phyloP scores from a whole-genome alignment of 345 rosid species.

The Linum usitatissimum region DNA sequence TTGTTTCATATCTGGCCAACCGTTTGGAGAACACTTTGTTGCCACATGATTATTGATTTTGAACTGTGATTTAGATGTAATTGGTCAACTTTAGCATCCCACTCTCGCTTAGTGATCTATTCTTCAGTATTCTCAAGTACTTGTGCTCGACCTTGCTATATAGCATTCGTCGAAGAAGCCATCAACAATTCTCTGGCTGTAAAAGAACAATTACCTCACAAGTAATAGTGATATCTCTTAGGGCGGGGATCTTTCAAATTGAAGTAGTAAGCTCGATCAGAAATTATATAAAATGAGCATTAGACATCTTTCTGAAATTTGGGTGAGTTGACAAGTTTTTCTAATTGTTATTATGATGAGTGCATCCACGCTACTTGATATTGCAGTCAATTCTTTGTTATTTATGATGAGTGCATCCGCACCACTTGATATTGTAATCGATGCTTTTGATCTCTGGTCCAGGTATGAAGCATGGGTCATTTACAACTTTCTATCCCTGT shows the following conservation, averaged over 20 bases:
- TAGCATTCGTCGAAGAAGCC: background rate
- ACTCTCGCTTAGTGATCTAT: background rate
- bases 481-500: conserved; percentile 77
- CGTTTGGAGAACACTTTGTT: background rate
- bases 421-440: background rate
- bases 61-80: no score
- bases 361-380: background rate
- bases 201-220: background rate
- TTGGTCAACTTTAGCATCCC: background rate
- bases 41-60: background rate
- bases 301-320: no score
- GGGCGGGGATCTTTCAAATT: background rate
- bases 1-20: background rate
- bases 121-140: background rate
- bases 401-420: background rate
- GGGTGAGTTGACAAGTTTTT: no score
- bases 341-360: no score
- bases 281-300: no score
- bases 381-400: background rate
- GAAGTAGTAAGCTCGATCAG: background rate
- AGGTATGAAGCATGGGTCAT: conserved; percentile 99
- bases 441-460: conserved; percentile 20
- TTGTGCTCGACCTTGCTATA: background rate
- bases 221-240: background rate
- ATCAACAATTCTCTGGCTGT: background rate